phyloP scores from a whole-genome alignment of 345 rosid genomes.

The Arabidopsis thaliana region DNA sequence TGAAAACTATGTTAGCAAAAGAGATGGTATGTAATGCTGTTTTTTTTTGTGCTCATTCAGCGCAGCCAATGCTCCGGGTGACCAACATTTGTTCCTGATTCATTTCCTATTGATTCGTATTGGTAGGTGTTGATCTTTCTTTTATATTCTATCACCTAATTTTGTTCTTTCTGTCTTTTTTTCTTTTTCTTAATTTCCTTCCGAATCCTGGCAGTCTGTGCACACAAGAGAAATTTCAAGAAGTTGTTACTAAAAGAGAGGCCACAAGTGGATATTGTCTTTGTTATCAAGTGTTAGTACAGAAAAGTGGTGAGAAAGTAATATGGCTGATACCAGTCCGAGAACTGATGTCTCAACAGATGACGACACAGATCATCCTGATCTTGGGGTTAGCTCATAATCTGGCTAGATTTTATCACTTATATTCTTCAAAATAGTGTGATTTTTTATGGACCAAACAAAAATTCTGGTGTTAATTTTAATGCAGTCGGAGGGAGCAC shows the following conservation, averaged over 20 bases:
- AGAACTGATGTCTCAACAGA: constrained; percentile 88
- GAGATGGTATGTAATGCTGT: constrained; percentile 9
- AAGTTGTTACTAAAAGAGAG: constrained; percentile 48
- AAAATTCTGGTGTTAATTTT: constrained; percentile 14
- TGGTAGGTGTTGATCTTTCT: background rate
- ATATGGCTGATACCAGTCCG: constrained; percentile 97
- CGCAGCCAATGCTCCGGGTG: background rate
- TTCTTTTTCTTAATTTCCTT: background rate
- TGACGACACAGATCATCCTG: constrained; percentile 86
- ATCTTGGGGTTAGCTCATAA: constrained; percentile 66
- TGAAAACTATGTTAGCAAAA: background rate
- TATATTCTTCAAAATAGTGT: constrained; percentile 12
- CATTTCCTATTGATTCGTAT: constrained; percentile 9
- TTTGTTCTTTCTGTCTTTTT: background rate
- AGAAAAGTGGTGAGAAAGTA: constrained; percentile 55
- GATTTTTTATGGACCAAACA: constrained; percentile 6
- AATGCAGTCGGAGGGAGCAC: constrained; percentile 75
- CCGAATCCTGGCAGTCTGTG: constrained; percentile 22
- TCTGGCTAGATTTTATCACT: constrained; percentile 11
- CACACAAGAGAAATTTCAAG: constrained; percentile 30
- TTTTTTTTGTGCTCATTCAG: constrained; percentile 9
- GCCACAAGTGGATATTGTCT: constrained; percentile 47
- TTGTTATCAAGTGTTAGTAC: constrained; percentile 49
- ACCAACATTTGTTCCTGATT: constrained; percentile 19
- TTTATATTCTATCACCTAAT: background rate